Evolutionary conservation across 768 basidiomycete genomes (phyloP).

Genomic region (Tricholoma hemisulphureum): DNA sequence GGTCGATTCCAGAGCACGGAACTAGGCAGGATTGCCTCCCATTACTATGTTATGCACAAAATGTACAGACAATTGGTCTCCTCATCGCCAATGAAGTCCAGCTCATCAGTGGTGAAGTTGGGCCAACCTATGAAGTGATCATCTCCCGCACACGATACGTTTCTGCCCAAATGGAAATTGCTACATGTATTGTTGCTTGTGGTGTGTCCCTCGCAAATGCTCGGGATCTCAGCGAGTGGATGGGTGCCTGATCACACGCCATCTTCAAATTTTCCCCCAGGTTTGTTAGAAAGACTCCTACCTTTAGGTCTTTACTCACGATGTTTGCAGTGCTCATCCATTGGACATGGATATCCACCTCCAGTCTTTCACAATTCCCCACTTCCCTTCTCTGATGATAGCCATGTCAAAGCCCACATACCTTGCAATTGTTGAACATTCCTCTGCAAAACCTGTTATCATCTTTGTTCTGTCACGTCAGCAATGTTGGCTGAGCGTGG

Average conservation of each 20-base stretch:
- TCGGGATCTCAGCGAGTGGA: constrained; percentile 95
- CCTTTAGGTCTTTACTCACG: constrained; percentile 5
- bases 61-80: constrained; percentile 89
- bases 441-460: constrained; percentile 83
- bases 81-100: constrained; percentile 96
- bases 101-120: constrained; percentile 92
- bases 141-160: constrained; percentile 97
- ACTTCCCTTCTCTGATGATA: constrained; percentile 98
- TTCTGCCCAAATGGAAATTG: constrained; percentile 87
- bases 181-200: constrained; percentile 93
- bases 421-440: constrained; percentile 85
- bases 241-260: constrained; percentile 88
- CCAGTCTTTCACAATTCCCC: constrained; percentile 92
- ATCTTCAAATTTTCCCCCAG: constrained; percentile 98
- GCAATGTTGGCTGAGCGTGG: constrained; percentile 91
- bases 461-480: constrained; percentile 90
- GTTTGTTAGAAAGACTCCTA: constrained; percentile 33
- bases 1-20: constrained; percentile 93
- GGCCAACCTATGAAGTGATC: constrained; percentile 94
- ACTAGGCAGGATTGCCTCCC: constrained; percentile 89
- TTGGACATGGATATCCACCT: constrained; percentile 96
- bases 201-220: constrained; percentile 97
- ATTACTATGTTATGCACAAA: constrained; percentile 94
- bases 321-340: constrained; percentile 74
- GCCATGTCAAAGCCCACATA: constrained; percentile 99